Evolutionary conservation across 805 yeast species (phyloP).

Genomic region (Ogataea thermomethanolica): DNA sequence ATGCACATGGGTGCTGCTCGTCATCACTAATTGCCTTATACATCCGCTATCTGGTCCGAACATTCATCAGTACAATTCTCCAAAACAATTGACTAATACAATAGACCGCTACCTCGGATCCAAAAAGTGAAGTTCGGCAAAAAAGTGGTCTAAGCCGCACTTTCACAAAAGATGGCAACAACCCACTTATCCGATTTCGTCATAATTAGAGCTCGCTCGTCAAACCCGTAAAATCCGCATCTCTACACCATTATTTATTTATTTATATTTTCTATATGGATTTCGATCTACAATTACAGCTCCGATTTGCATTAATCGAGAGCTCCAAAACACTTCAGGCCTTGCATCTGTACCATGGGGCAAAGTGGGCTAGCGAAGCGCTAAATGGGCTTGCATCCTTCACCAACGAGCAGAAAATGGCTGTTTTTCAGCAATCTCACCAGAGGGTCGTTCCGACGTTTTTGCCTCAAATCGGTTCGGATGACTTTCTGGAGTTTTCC

Average conservation of each 20-base stretch:
- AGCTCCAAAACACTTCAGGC: conserved; percentile 47
- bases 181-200: no score
- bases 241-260: conserved; percentile 1
- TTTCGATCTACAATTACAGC: conserved; percentile 26
- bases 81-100: no score
- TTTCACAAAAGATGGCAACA: no score
- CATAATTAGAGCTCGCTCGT: no score
- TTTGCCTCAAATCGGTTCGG: conserved; percentile 18
- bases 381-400: conserved; percentile 49
- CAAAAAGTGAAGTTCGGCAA: no score
- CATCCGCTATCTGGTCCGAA: no score
- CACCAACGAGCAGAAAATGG: conserved; percentile 19
- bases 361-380: conserved; percentile 87
- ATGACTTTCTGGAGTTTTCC: conserved; percentile 24
- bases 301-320: conserved; percentile 32
- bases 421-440: conserved; percentile 21
- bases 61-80: no score
- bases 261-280: conserved; percentile 22
- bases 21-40: no score
- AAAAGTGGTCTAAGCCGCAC: no score
- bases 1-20: no score
- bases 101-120: no score
- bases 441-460: conserved; percentile 7
- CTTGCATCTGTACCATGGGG: conserved; percentile 61
- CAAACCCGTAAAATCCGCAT: not conserved